Percentiles rank a stretch among this genome's conserved stretches.
Conservation (phyloP, 306 rosid species). For the Begonia masoniana region DNA sequence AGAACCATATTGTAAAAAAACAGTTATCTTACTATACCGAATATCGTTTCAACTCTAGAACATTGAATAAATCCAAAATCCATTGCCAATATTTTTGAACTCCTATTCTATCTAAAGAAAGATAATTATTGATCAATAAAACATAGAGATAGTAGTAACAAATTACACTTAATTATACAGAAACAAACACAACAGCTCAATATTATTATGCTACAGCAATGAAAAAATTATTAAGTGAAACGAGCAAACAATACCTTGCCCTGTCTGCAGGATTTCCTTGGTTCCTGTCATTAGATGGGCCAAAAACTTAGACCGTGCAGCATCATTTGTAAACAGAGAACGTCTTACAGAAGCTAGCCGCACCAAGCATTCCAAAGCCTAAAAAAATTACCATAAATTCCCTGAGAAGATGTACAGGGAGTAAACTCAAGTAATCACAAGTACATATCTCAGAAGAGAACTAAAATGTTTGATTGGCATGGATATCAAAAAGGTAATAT, state of each 20-base stretch:
- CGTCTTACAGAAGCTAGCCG: conserved; percentile 98
- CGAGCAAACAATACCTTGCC: conserved; percentile 69
- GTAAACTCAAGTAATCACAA: conserved; percentile 11
- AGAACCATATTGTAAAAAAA: no score
- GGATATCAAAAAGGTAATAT: no score
- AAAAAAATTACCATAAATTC: conserved; percentile 32
- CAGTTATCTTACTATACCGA: no score
- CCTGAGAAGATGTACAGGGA: conserved; percentile 21
- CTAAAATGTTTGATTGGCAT: no score
- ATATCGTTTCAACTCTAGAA: no score
- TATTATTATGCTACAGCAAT: conserved; percentile 7
- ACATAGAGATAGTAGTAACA: neutral
- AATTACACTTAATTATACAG: neutral
- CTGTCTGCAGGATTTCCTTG: conserved; percentile 96
- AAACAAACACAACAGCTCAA: neutral
- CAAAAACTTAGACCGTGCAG: conserved; percentile 94
- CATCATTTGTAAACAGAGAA: conserved; percentile 92
- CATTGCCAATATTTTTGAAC: no score
- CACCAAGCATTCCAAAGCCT: conserved; percentile 99
- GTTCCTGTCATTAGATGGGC: conserved; percentile 99
- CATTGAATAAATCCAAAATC: no score
- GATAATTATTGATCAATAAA: neutral
- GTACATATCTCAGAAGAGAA: conserved; percentile 1
- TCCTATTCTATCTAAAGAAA: no score
- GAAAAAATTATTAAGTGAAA: conserved; percentile 16